phyloP scores from a whole-genome alignment of 371 early-diverging fungal species.

The Lichtheimia ornata region DNA sequence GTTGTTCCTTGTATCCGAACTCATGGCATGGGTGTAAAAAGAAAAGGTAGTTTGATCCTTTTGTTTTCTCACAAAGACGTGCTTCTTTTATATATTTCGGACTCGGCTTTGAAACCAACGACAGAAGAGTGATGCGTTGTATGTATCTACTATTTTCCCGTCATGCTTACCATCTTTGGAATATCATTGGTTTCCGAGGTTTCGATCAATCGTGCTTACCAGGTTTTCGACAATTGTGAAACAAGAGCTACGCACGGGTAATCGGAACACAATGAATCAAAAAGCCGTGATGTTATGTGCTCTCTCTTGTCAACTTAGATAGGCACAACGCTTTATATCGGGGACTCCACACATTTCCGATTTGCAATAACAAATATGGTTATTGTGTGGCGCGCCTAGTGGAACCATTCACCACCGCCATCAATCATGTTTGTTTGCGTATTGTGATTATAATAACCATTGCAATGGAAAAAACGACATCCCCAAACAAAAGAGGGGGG shows the following conservation, averaged over 20 bases:
- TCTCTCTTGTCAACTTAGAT: background rate
- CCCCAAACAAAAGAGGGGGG: too few relatives aligned
- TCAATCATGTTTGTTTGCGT: background rate
- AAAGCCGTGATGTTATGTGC: background rate
- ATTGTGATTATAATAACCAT: too few relatives aligned
- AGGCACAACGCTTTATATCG: background rate
- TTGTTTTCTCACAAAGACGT: background rate
- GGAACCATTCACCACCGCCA: background rate
- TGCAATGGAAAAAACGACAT: too few relatives aligned
- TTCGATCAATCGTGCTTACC: slow-evolving; percentile 7
- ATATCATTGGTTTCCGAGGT: background rate
- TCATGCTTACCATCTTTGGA: background rate
- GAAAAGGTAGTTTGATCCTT: background rate
- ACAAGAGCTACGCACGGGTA: slow-evolving; percentile 4
- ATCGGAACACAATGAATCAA: background rate
- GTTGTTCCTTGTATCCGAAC: background rate
- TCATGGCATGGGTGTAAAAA: slow-evolving; percentile 2
- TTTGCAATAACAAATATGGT: too few relatives aligned
- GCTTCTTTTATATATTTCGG: too few relatives aligned
- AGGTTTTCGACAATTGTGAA: slow-evolving; percentile 14
- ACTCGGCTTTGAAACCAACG: too few relatives aligned
- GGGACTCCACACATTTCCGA: too few relatives aligned
- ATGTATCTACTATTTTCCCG: background rate
- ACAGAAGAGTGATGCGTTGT: too few relatives aligned
- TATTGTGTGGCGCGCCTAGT: background rate